Conservation (phyloP, 331 rosid species). For the Quercus tomentella region DNA sequence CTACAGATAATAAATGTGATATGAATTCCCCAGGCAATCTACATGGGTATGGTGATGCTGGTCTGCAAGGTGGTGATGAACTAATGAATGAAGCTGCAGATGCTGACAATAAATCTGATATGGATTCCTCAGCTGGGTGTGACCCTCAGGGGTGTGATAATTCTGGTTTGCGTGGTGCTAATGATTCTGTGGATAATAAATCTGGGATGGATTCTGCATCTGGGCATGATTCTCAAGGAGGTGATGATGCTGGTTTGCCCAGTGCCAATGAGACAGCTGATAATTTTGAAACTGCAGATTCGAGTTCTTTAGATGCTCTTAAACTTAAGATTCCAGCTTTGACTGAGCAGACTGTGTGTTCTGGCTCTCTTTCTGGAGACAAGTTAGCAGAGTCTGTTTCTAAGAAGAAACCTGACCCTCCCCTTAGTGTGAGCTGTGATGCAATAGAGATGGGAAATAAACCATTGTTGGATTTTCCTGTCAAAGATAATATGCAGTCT, state of each 20-base stretch:
- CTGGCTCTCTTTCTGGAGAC: constrained; percentile 41
- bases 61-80: not conserved
- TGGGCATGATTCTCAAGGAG: not conserved
- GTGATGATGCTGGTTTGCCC: not conserved
- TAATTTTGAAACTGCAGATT: constrained; percentile 23
- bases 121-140: not conserved
- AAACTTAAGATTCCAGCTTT: constrained; percentile 31
- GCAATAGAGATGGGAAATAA: constrained; percentile 21
- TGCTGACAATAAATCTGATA: constrained; percentile 1
- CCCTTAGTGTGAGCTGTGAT: constrained; percentile 23
- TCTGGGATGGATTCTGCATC: not conserved
- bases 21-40: not conserved
- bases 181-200: not conserved
- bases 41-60: not conserved
- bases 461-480: constrained; percentile 19
- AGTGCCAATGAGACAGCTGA: constrained; percentile 3
- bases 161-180: not conserved
- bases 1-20: not conserved
- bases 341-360: constrained; percentile 22
- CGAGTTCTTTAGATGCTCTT: constrained; percentile 39
- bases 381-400: constrained; percentile 37
- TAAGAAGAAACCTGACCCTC: constrained; percentile 36
- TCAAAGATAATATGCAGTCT: constrained; percentile 27
- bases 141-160: not conserved
- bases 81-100: constrained; percentile 26